Conservation (phyloP, 345 rosid genomes). For the Melastoma malabathricum region DNA sequence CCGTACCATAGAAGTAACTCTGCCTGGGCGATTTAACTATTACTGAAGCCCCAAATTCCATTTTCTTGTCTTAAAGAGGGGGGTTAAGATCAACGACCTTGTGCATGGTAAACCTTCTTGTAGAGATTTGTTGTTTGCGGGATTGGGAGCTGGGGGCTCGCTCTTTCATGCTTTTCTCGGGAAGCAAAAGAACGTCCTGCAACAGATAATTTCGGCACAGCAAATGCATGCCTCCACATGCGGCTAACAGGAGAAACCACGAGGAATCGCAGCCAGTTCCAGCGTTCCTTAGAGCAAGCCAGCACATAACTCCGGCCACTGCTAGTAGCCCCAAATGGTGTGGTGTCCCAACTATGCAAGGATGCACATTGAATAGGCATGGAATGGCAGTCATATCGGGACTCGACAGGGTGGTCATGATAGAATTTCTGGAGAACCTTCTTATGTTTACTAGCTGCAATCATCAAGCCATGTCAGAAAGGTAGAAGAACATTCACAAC, state of each 20-base stretch:
- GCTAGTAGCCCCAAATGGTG: constrained; percentile 54
- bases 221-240: background rate
- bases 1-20: too few species aligned
- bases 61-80: too few species aligned
- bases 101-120: too few species aligned
- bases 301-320: constrained; percentile 69
- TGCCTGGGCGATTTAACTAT: too few species aligned
- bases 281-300: constrained; percentile 19
- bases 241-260: background rate
- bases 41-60: too few species aligned
- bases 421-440: background rate
- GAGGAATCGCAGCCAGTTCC: background rate
- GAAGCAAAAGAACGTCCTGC: too few species aligned
- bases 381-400: constrained; percentile 46
- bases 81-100: too few species aligned
- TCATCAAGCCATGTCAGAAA: background rate
- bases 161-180: too few species aligned
- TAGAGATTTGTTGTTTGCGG: too few species aligned
- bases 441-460: background rate
- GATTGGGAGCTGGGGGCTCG: too few species aligned
- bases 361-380: constrained; percentile 62
- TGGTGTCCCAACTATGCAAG: constrained; percentile 44
- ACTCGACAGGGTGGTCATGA: constrained; percentile 26
- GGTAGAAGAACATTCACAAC: background rate
- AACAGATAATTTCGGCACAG: too few species aligned